Base-by-base conservation (phyloP, 257 asterid genomes). In the Ophiorrhiza pumila region DNA sequence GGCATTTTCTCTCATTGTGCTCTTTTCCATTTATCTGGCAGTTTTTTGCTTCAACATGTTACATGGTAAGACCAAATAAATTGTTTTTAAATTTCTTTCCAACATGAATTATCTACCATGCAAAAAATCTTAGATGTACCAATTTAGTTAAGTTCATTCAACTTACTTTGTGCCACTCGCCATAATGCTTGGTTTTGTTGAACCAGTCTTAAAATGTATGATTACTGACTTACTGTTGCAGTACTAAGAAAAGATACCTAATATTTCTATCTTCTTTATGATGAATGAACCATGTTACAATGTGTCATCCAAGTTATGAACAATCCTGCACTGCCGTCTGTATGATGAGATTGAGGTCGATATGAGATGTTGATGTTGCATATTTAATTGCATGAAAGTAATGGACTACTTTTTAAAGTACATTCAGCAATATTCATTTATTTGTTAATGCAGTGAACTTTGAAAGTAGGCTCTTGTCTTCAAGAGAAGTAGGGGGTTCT, bases 41-140 rank as follows among this genome's bases (percentile, higher is more conserved):
- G 85, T 78, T 79, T 85, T 92, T 76, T 90, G 92, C 68, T 69
- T 83, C 53, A 83, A 85, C 84, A 82, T 90, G 82, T 91, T 86
- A 60, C 91, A 83, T 64, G 97, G 99, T 91, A 74, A 87, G 89
- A 27, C 15, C 46, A 31, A n/a, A 2, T 12, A 17, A n/a, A 4
- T 9, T 69, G 8, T 10, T 15, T 52, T 52, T 34, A 17, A 42
- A n/a, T 50, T 50, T 34, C 1, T 37, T 69, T 35, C 12, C 15
- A 32, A 32, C 41, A 17, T 11, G 22, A 20, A 47, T 39, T 1
- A 34, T 11, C 60, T 32, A 34, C 35, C 50, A 5, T 15, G n/a
- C 32, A 34, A 49, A 0, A 49, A 32, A 14, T 31, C 34, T 17
- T 32, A 13, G 31, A 1, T 65, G 6, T 50, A 49, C 45, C 37